A percentile compares a stretch with the other conserved stretches of the same genome.
These are phyloP conservation scores for Odonthalia washingtoniensis DNA, from an alignment of 31 red algal genomes.

Conservation along the genomic window DNA sequence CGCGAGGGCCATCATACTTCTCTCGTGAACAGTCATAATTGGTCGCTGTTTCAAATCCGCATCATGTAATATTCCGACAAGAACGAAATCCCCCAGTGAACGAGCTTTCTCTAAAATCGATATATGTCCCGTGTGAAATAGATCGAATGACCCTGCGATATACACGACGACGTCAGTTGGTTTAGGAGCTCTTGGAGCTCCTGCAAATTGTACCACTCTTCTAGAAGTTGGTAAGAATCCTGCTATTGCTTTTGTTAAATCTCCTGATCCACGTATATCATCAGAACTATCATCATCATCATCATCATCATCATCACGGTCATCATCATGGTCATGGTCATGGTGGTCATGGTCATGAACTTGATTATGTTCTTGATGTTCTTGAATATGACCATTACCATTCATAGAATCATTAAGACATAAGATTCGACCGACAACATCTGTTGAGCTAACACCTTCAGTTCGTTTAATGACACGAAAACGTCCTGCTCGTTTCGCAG, in stretches of 20 bases:
- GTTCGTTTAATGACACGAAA: conserved; percentile 94
- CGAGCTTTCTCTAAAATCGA: conserved; percentile 71
- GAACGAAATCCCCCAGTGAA: conserved; percentile 88
- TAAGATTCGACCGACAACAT: conserved; percentile 96
- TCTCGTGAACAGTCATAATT: conserved; percentile 99
- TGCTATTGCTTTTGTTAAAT: not conserved
- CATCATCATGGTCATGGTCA: conserved; percentile 28
- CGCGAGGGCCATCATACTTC: conserved; percentile 79
- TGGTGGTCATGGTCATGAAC: not conserved
- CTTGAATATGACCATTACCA: not conserved
- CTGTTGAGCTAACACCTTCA: conserved; percentile 95
- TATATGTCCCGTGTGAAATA: conserved; percentile 96
- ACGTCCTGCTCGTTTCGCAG: conserved; percentile 83
- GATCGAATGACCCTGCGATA: conserved; percentile 94
- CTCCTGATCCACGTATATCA: not conserved
- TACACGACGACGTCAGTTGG: conserved; percentile 92
- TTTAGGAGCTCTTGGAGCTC: conserved; percentile 67
- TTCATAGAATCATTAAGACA: conserved; percentile 55
- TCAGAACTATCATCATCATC: not conserved
- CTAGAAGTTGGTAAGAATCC: conserved; percentile 90
- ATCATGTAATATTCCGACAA: conserved; percentile 97
- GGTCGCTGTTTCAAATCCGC: conserved; percentile 85
- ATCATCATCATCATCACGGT: not conserved
- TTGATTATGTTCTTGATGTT: not conserved
- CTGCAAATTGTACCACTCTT: conserved; percentile 91